Evolutionary conservation across 2,329 filamentous ascomycete genomes (phyloP), one percentile per base, ranked within the genome.

Genomic region (Scleromitrula shiraiana): DNA sequence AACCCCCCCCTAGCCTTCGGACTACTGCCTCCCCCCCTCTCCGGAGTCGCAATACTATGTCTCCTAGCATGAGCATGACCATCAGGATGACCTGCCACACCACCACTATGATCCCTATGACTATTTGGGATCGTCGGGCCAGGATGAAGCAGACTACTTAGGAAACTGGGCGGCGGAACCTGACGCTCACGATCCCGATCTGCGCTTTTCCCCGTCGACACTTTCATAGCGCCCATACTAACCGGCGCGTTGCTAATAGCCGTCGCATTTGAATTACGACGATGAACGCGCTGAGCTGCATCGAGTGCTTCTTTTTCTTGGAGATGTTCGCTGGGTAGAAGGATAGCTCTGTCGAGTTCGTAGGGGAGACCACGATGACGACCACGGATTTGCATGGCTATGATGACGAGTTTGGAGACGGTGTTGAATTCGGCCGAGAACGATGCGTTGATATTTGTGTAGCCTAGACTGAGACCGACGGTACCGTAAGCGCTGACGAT

Each of bases 401-500:
- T 74, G 45, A 85, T 78, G 54, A 85, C 75, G 2, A 85, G 73
- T 60, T 85, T 85, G 10, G 57, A 58, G n/a, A 65, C 55, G 19
- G 82, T 75, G 10, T 75, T 79, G 65, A 98, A 96, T 57, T 96
- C 80, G 0, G 78, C 83, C 26, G 80, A 89, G 55, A 98, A 88
- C 0, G 86, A 89, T 0, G 88, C 77, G 65, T 95, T 85, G 64
- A 81, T 74, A 17, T 68, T 71, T 0, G 85, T 74, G 53, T 91
- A 95, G 5, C 93, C 93, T 14, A 98, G 75, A 41, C 84, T 91
- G 49, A 98, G 70, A 0, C 93, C 93, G 22, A 98, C 93, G 1
- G 93, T 98, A 53, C 93, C 94, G 61, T 95, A 95, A 1, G 89
- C 89, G 49, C 85, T 91, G 52, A 95, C 81, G 39, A 94, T 80